Base-by-base conservation (phyloP, 1,139 yeast species). In the Pneumocystis carinii region DNA sequence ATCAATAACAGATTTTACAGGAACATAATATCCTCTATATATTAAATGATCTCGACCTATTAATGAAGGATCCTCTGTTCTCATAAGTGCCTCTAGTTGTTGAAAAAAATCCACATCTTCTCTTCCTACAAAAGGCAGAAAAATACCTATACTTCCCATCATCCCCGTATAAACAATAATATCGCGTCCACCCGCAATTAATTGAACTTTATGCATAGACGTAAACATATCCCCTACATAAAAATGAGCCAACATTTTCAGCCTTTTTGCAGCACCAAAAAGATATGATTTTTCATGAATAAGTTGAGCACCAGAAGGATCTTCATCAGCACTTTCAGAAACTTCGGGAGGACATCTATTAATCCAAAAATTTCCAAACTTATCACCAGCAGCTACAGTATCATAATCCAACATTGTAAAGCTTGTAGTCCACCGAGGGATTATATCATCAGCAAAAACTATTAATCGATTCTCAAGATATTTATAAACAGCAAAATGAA, bases 381-480 rank as follows among this genome's bases (percentile, higher is more conserved):
- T 85, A 71, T 92, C 98, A n/a, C 96, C 96, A 0, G 87, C 89
- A 55, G 87, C 76, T 0, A 87, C 80, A 0, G 97, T 89, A 65
- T 83, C 84, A 65, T 82, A 80, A 72, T 92, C 98, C 7, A 92
- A 74, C 68, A 82, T 74, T 1, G 77, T 70, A 60, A 86, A 68
- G 1, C 84, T 71, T 0, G 95, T 85, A 2, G 86, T 77, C 70
- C 86, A 87, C 41, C 97, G 77, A 60, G 83, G 78, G 61, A 85
- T 74, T 0, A 79, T 74, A 73, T 92, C 97, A 70, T 85, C 90
- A 0, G 84, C 85, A 67, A 90, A 76, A 1, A 85, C 80, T 12
- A 83, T 70, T 69, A 90, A 84, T 29, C 71, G 71, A 69, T 85
- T 83, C n/a, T 74, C 76, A 1, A 69, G 69, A 0, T 76, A 71